Percentiles rank a stretch among this genome's conserved stretches.
Conservation (phyloP, 1,284 basidiomycete species). For the Pyrrhoderma noxium region DNA sequence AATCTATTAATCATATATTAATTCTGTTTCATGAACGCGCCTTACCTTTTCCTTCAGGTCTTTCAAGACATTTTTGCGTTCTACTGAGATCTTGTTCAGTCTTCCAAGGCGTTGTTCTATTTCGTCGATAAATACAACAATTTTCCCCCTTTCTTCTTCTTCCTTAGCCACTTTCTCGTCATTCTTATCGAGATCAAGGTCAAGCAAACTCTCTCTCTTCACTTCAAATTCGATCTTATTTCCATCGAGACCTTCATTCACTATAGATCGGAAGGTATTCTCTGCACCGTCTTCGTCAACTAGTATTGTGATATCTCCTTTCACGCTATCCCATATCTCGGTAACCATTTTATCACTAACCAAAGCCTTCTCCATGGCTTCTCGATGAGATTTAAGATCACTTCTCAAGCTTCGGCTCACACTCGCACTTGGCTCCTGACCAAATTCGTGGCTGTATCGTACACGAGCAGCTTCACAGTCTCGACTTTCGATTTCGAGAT, state of each 20-base stretch:
- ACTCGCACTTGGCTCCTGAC: conserved; percentile 78
- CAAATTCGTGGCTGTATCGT: conserved; percentile 84
- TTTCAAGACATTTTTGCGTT: conserved; percentile 81
- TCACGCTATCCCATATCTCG: conserved; percentile 68
- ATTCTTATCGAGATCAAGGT: conserved; percentile 60
- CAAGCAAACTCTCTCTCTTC: conserved; percentile 41
- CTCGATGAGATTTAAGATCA: conserved; percentile 75
- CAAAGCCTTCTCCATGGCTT: conserved; percentile 71
- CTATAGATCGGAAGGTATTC: conserved; percentile 59
- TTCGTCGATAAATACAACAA: conserved; percentile 62
- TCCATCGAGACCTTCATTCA: conserved; percentile 39
- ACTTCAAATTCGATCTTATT: no score
- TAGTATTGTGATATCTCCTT: conserved; percentile 62
- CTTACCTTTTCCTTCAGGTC: conserved; percentile 93
- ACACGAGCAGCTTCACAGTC: conserved; percentile 83
- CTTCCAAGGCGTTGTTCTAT: conserved; percentile 73
- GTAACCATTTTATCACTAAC: conserved; percentile 74
- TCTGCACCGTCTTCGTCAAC: conserved; percentile 56
- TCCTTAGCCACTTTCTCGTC: conserved; percentile 36
- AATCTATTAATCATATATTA: not conserved
- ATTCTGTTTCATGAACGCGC: not conserved
- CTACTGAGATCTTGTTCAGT: conserved; percentile 76
- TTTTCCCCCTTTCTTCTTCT: conserved; percentile 59
- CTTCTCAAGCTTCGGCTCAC: conserved; percentile 67
- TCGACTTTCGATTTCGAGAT: conserved; percentile 71